phyloP scores from a whole-genome alignment of 139 green algal species.

The Asterochloris erici region DNA sequence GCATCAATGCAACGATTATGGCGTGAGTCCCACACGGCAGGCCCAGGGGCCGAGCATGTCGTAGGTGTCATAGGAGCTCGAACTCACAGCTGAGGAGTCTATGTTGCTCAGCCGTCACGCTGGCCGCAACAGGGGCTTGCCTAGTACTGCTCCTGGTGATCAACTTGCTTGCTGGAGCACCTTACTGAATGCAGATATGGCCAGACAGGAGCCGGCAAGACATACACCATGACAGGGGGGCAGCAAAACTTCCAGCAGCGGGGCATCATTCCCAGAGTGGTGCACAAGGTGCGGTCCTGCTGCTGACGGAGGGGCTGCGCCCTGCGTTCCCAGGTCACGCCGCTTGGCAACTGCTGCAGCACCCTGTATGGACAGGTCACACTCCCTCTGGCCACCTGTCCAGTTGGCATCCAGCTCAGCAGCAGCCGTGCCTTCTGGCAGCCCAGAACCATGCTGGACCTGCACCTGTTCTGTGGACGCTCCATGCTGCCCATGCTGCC shows the following conservation, averaged over 20 bases:
- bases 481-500: no score
- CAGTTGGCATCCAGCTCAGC: background rate
- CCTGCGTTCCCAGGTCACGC: background rate
- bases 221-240: constrained; percentile 57
- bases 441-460: background rate
- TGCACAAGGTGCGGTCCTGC: constrained; percentile 1
- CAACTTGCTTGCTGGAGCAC: no score
- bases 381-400: background rate
- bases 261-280: constrained; percentile 3
- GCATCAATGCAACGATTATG: constrained; percentile 78
- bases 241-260: constrained; percentile 7
- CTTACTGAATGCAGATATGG: constrained; percentile 42
- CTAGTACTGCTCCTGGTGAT: no score
- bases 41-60: no score
- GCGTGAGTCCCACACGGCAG: constrained; percentile 15
- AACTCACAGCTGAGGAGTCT: no score
- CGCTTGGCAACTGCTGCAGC: background rate
- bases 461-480: background rate
- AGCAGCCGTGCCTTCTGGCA: background rate
- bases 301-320: background rate
- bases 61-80: no score
- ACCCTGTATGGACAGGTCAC: background rate
- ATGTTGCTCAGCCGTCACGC: no score
- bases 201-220: constrained; percentile 76
- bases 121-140: no score